phyloP scores from a whole-genome alignment of 106 monocot species.

The Dendrobium huoshanense region DNA sequence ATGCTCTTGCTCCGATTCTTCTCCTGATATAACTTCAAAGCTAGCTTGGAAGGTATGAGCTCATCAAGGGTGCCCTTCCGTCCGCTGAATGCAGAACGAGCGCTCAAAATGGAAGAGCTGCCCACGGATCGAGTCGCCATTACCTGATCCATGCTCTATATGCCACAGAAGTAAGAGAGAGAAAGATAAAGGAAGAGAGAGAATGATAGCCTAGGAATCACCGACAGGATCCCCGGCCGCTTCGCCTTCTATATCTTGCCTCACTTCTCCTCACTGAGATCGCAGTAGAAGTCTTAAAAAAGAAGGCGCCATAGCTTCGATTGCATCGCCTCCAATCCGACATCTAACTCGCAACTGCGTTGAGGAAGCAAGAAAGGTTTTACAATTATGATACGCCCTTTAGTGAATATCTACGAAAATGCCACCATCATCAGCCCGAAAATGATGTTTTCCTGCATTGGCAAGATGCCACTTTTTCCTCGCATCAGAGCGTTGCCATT shows the following conservation, averaged over 20 bases:
- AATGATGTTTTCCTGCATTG: no score
- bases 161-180: background rate
- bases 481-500: background rate
- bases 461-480: no score
- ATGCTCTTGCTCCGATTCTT: background rate
- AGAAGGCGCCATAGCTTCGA: conserved; percentile 1
- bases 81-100: background rate
- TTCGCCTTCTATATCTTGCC: background rate
- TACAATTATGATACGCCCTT: background rate
- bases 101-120: background rate
- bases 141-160: background rate
- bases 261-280: background rate
- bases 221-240: background rate
- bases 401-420: background rate
- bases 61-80: background rate
- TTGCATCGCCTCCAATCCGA: background rate
- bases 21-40: background rate
- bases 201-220: background rate
- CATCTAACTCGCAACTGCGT: background rate
- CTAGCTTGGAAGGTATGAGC: background rate
- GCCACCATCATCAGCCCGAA: background rate
- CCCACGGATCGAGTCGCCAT: conserved; percentile 1
- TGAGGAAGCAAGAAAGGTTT: background rate
- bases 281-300: background rate
- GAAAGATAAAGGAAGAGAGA: background rate